These are phyloP conservation scores for Fusarium sororula DNA, from an alignment of 2,329 filamentous ascomycete genomes.

Conservation along the genomic window DNA sequence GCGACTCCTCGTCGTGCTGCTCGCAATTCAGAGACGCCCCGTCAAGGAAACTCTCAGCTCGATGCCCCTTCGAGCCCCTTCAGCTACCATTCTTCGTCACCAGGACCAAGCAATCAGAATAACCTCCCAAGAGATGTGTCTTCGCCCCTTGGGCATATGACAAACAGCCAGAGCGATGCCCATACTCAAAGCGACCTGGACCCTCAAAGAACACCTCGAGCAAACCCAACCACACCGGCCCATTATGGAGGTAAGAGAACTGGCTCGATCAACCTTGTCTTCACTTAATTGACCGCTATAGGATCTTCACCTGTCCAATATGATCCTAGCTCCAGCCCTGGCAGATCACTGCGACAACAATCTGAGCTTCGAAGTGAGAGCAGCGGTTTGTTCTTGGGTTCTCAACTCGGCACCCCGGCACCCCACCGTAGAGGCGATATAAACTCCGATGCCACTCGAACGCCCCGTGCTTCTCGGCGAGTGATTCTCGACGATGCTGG, in stretches of 20 bases:
- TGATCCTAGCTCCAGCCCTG: conserved; percentile 87
- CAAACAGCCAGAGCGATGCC: conserved; percentile 61
- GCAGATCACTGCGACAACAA: conserved; percentile 68
- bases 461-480: conserved; percentile 61
- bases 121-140: conserved; percentile 53
- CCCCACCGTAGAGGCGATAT: conserved; percentile 79
- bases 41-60: conserved; percentile 53
- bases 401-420: conserved; percentile 64
- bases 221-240: conserved; percentile 65
- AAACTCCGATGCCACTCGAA: conserved; percentile 77
- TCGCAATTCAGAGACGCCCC: conserved; percentile 57
- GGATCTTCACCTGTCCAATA: conserved; percentile 95
- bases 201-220: conserved; percentile 76
- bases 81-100: conserved; percentile 70
- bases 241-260: conserved; percentile 67
- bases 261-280: neutral
- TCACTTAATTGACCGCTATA: conserved; percentile 49
- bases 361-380: conserved; percentile 83
- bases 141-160: conserved; percentile 66
- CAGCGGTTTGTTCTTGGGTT: conserved; percentile 85
- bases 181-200: conserved; percentile 62
- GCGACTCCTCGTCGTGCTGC: conserved; percentile 53
- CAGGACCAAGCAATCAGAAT: conserved; percentile 40
- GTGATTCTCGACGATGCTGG: conserved; percentile 69
- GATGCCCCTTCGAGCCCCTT: conserved; percentile 81